phyloP scores from a whole-genome alignment of 768 basidiomycete species.

The Podaxis carcinomalis region DNA sequence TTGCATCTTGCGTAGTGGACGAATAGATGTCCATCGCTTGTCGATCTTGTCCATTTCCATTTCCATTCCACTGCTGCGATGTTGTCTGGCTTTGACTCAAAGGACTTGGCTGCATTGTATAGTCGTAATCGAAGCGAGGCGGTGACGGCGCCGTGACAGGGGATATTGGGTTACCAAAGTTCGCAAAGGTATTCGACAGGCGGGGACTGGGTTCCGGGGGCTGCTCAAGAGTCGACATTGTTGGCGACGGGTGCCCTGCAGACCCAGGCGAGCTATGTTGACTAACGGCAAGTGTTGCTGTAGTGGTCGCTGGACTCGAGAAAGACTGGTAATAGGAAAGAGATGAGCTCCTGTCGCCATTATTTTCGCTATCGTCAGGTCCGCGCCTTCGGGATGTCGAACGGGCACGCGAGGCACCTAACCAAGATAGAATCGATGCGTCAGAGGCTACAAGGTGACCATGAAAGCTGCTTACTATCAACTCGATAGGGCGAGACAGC shows the following conservation, averaged over 20 bases:
- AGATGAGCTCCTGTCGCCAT: slow-evolving; percentile 36
- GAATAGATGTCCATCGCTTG: slow-evolving; percentile 37
- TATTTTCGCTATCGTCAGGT: slow-evolving; percentile 55
- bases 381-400: slow-evolving; percentile 74
- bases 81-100: slow-evolving; percentile 34
- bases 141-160: slow-evolving; percentile 50
- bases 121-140: slow-evolving; percentile 55
- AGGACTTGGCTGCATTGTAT: slow-evolving; percentile 35
- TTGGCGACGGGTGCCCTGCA: slow-evolving; percentile 66
- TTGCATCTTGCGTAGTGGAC: slow-evolving; percentile 35
- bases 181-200: slow-evolving; percentile 40
- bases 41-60: slow-evolving; percentile 25
- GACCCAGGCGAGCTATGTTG: slow-evolving; percentile 77
- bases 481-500: slow-evolving; percentile 64
- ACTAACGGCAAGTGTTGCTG: slow-evolving; percentile 35
- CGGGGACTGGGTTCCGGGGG: slow-evolving; percentile 50
- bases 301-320: slow-evolving; percentile 44
- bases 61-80: slow-evolving; percentile 42
- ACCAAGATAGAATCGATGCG: slow-evolving; percentile 3
- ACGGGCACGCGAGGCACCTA: slow-evolving; percentile 60
- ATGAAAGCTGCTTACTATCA: slow-evolving; percentile 44
- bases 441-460: neutral
- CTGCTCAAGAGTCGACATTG: slow-evolving; percentile 45
- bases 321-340: slow-evolving; percentile 51
- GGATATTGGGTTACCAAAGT: slow-evolving; percentile 44